phyloP scores from a whole-genome alignment of 192 early-diverging fungal genomes.

The Backusella luteola region DNA sequence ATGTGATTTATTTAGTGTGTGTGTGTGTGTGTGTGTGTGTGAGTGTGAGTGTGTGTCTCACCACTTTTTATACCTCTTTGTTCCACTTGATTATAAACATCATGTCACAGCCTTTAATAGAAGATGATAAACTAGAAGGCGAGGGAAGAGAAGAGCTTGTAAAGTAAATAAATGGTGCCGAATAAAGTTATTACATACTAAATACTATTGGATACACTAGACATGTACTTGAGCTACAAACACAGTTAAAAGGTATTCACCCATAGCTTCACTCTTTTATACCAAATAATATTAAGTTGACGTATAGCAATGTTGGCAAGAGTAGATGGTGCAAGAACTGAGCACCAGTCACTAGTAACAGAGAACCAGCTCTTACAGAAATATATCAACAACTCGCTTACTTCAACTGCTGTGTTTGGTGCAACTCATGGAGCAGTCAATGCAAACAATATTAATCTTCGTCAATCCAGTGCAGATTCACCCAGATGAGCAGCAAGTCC shows the following conservation, averaged over 20 bases:
- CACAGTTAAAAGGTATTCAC: slow-evolving; percentile 30
- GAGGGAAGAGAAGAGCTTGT: slow-evolving; percentile 1
- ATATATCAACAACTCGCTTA: slow-evolving; percentile 42
- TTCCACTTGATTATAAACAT: not conserved
- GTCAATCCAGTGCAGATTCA: slow-evolving; percentile 9
- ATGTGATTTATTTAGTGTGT: too few species aligned
- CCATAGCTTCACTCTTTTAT: not conserved
- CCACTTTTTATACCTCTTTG: not conserved
- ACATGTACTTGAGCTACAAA: slow-evolving; percentile 33
- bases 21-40: not conserved
- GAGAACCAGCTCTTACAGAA: slow-evolving; percentile 44
- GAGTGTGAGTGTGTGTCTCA: not conserved
- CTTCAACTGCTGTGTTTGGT: slow-evolving; percentile 43
- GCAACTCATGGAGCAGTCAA: slow-evolving; percentile 19
- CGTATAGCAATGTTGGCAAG: slow-evolving; percentile 29
- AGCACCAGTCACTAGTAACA: slow-evolving; percentile 35
- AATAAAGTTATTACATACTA: not conserved
- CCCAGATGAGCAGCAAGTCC: not conserved
- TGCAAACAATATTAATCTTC: slow-evolving; percentile 14
- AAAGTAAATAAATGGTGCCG: not conserved
- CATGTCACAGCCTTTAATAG: slow-evolving; percentile 1
- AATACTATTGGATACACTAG: not conserved
- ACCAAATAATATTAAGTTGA: not conserved
- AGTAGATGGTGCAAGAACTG: slow-evolving; percentile 33
- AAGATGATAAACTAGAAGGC: not conserved